Base-by-base conservation (phyloP, 768 basidiomycete species). In the Trametes cubensis region DNA sequence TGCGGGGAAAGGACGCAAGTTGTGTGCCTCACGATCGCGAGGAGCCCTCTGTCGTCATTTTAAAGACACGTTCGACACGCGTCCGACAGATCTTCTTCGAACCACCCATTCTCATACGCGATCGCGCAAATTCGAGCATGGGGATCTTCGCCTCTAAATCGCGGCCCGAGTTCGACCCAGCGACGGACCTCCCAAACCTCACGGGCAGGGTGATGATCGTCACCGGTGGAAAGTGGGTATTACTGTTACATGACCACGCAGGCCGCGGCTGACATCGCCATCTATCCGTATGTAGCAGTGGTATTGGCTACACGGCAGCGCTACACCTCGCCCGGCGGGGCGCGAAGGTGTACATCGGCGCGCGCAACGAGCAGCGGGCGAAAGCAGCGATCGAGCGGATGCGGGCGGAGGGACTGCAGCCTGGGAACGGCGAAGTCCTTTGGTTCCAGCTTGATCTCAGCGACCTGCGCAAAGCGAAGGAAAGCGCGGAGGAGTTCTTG, bases 221-320 rank as follows among this genome's bases (percentile, higher is more conserved):
- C 30, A 82, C 81, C 0, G 83, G 83, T 10, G 82, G 81, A 59
- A 80, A 77, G 80, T 80, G 46, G 46, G 76, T 72, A 14, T 11
- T 15, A n/a, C n/a, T n/a, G n/a, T n/a, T n/a, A n/a, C n/a, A n/a
- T n/a, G n/a, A n/a, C n/a, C n/a, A n/a, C n/a, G n/a, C n/a, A n/a
- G n/a, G n/a, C n/a, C n/a, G n/a, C n/a, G n/a, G n/a, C n/a, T n/a
- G n/a, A n/a, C n/a, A n/a, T n/a, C n/a, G n/a, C n/a, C n/a, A n/a
- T 6, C 5, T 34, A 7, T 11, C 2, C 34, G 34, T 34, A 11
- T 34, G 21, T 39, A 77, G 76, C 55, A 66, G 69, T 13, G 78
- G 77, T 10, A 70, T 78, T n/a, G 78, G 79, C 0, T 76, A 70
- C 55, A 72, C 69, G 0, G 78, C 75, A 0, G 70, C 75, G 11